These are phyloP conservation scores for Arthrobotrys entomopaga DNA, from an alignment of 2,329 filamentous ascomycete species.

Conservation along the genomic window DNA sequence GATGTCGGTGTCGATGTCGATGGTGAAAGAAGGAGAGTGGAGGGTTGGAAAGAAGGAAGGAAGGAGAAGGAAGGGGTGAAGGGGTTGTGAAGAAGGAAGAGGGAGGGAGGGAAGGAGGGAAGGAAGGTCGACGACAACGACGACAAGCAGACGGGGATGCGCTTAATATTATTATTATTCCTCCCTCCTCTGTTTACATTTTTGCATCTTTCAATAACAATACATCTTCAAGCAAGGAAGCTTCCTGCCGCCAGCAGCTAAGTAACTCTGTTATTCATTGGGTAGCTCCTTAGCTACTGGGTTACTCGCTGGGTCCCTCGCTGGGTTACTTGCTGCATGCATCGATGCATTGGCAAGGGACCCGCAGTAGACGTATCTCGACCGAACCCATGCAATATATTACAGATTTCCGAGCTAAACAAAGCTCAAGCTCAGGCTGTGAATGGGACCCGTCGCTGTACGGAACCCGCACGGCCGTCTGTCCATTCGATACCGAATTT, in stretches of 20 bases:
- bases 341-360: conserved; percentile 17
- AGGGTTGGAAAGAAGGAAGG: conserved; percentile 4
- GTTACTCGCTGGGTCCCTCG: conserved; percentile 37
- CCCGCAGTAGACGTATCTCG: background rate
- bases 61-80: background rate
- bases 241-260: background rate
- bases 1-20: conserved; percentile 39
- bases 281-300: conserved; percentile 20
- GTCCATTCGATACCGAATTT: conserved; percentile 6
- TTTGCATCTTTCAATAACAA: conserved; percentile 10
- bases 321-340: conserved; percentile 48
- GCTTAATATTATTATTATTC: conserved; percentile 1
- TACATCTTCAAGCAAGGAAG: background rate
- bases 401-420: background rate
- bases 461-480: conserved; percentile 27
- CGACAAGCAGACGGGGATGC: no score
- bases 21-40: conserved; percentile 11
- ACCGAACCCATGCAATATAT: background rate
- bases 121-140: no score
- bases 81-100: background rate
- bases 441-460: conserved; percentile 33
- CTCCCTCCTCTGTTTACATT: conserved; percentile 35
- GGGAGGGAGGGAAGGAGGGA: no score
- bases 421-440: background rate
- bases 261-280: background rate